phyloP scores from a whole-genome alignment of 176 grass and related monocot genomes.

The Tillandsia fasciculata region DNA sequence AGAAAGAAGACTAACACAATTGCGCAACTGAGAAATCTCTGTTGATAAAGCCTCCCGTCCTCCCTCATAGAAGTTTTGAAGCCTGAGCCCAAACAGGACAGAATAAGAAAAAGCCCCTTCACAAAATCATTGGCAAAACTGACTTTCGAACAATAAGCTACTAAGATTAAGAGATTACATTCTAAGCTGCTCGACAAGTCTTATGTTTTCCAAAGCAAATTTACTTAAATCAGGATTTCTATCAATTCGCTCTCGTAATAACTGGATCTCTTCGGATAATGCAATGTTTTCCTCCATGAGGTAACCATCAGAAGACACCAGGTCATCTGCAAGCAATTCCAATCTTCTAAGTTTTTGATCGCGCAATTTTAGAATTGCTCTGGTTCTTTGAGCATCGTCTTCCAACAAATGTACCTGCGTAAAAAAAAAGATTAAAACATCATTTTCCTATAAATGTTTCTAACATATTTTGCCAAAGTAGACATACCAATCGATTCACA shows the following conservation, averaged over 20 bases:
- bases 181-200: conserved; percentile 65
- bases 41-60: conserved; percentile 57
- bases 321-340: conserved; percentile 38
- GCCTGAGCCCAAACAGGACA: conserved; percentile 34
- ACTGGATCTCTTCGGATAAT: conserved; percentile 43
- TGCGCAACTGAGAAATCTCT: conserved; percentile 64
- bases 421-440: conserved; percentile 7
- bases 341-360: conserved; percentile 47
- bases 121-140: background rate
- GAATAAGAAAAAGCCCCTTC: conserved; percentile 8
- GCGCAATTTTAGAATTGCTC: conserved; percentile 34
- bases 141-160: conserved; percentile 6
- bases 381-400: conserved; percentile 45
- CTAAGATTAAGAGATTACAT: conserved; percentile 34
- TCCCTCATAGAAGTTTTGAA: conserved; percentile 48
- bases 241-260: conserved; percentile 48
- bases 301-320: conserved; percentile 42
- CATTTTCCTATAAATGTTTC: background rate
- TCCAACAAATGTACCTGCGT: conserved; percentile 60
- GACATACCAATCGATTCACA: conserved; percentile 62
- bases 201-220: conserved; percentile 83
- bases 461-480: background rate
- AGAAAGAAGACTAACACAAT: conserved; percentile 41
- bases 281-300: conserved; percentile 58
- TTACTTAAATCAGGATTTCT: conserved; percentile 58